Conservation (phyloP, 2,329 filamentous ascomycete genomes). For the Phyllosticta citribraziliensis region DNA sequence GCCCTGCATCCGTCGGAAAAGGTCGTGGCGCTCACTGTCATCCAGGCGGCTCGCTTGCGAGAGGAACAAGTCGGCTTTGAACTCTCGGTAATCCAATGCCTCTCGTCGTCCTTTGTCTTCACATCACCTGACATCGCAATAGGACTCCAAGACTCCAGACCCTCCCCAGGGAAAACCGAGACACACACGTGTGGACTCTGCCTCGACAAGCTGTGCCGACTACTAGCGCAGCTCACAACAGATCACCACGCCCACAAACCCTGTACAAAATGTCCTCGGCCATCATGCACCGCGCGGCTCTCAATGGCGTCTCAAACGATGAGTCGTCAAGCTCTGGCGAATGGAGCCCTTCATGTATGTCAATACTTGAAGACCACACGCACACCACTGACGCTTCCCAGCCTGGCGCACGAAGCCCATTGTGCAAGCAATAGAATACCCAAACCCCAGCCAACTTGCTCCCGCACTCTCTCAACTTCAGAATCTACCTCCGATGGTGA, state of each 20-base stretch:
- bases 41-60: constrained; percentile 1
- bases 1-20: constrained; percentile 5
- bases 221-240: background rate
- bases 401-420: constrained; percentile 73
- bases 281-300: background rate
- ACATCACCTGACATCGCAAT: background rate
- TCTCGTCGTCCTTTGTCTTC: background rate
- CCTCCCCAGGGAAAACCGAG: background rate
- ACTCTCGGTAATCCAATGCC: background rate
- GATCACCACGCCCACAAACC: background rate
- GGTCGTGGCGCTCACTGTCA: constrained; percentile 2
- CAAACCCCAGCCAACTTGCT: constrained; percentile 49
- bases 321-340: constrained; percentile 10
- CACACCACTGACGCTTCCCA: constrained; percentile 8
- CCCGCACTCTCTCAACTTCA: constrained; percentile 55
- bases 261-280: background rate
- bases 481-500: constrained; percentile 66
- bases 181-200: background rate
- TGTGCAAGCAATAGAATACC: constrained; percentile 64
- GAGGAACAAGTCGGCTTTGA: constrained; percentile 8
- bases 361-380: background rate
- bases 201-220: background rate
- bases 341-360: constrained; percentile 33
- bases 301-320: background rate
- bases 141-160: background rate